Conservation (phyloP, 305 asterid genomes). For the Withania somnifera region DNA sequence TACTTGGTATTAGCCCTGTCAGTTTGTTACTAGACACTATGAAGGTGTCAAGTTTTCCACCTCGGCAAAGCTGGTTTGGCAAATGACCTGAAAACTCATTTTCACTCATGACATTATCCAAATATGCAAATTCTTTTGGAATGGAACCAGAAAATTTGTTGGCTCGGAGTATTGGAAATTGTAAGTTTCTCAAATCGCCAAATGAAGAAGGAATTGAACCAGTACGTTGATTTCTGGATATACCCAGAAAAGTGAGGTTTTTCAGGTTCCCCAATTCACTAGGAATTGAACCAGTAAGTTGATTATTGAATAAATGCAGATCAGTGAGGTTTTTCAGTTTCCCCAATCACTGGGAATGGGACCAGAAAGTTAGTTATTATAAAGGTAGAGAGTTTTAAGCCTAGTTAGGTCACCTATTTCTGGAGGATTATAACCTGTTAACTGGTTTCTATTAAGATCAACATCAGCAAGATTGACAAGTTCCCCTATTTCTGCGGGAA, state of each 20-base stretch:
- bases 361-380: background rate
- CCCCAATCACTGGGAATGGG: background rate
- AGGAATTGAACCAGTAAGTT: background rate
- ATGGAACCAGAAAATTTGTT: conserved; percentile 19
- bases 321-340: background rate
- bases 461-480: background rate
- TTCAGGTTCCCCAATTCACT: background rate
- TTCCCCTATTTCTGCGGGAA: conserved; percentile 8
- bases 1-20: conserved; percentile 6
- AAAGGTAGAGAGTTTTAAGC: background rate
- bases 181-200: conserved; percentile 8
- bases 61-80: conserved; percentile 2
- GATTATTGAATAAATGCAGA: background rate
- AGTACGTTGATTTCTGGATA: background rate
- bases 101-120: background rate
- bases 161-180: background rate
- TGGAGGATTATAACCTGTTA: conserved; percentile 5
- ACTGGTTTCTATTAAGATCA: background rate
- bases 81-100: conserved; percentile 15
- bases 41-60: background rate
- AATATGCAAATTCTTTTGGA: conserved; percentile 10
- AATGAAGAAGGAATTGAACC: background rate
- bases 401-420: background rate
- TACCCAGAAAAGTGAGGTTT: background rate
- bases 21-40: background rate